These are phyloP conservation scores for Barnettozyma sucrosica DNA, from an alignment of 805 yeast genomes.

Conservation along the genomic window DNA sequence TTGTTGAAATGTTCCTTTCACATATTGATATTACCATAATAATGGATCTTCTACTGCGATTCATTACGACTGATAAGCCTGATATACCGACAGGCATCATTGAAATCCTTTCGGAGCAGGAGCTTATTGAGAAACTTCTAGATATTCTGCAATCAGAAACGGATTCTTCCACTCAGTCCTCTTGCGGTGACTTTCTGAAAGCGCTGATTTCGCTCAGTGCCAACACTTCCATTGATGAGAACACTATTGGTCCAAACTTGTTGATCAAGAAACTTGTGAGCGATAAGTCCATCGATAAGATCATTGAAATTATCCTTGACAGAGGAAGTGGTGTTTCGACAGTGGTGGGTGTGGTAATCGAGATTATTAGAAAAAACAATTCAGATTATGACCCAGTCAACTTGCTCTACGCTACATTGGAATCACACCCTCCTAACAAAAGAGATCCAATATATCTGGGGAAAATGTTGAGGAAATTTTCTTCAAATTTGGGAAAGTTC, in stretches of 20 bases:
- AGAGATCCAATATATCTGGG: constrained; percentile 92
- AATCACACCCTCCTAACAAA: constrained; percentile 80
- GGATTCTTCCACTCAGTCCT: constrained; percentile 67
- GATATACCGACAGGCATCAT: constrained; percentile 86
- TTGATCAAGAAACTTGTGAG: constrained; percentile 83
- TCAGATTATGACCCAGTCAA: constrained; percentile 90
- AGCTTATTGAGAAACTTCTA: constrained; percentile 65
- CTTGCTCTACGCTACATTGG: constrained; percentile 65
- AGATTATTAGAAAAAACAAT: constrained; percentile 88
- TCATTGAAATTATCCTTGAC: constrained; percentile 64
- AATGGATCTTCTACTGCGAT: constrained; percentile 84
- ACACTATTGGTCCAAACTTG: constrained; percentile 92
- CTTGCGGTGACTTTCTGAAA: constrained; percentile 90
- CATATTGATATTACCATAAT: constrained; percentile 86
- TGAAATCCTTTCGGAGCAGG: constrained; percentile 68
- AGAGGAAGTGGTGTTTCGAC: constrained; percentile 79
- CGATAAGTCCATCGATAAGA: constrained; percentile 49
- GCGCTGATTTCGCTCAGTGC: constrained; percentile 94
- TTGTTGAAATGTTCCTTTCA: constrained; percentile 65
- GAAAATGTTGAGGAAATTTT: constrained; percentile 65
- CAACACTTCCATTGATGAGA: constrained; percentile 68
- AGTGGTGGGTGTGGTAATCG: constrained; percentile 90
- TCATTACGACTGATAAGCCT: constrained; percentile 87
- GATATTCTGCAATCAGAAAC: constrained; percentile 58
- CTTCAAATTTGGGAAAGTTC: constrained; percentile 54